A percentile compares a stretch with the other conserved stretches of the same genome.
Conservation (phyloP, 1,284 basidiomycete species). For the Boletus sp. region DNA sequence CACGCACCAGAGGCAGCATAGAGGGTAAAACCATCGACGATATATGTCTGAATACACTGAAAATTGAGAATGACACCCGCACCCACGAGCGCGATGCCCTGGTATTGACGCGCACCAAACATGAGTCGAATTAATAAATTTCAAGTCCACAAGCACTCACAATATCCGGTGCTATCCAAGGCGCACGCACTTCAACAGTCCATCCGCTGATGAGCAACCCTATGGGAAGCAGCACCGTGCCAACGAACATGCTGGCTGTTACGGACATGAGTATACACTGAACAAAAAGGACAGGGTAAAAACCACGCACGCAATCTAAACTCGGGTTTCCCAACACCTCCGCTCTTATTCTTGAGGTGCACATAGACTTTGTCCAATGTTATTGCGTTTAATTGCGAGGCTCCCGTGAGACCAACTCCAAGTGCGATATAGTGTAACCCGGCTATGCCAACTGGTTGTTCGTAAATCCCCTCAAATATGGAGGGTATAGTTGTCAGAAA, state of each 20-base stretch:
- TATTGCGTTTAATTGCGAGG: slow-evolving; percentile 54
- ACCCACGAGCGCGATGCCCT: slow-evolving; percentile 59
- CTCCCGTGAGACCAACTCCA: slow-evolving; percentile 47
- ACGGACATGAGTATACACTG: slow-evolving; percentile 4
- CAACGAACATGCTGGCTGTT: slow-evolving; percentile 62
- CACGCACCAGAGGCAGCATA: slow-evolving; percentile 53
- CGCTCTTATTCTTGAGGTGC: slow-evolving; percentile 45
- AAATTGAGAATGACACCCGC: slow-evolving; percentile 50
- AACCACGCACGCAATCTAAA: slow-evolving; percentile 41
- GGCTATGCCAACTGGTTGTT: slow-evolving; percentile 55
- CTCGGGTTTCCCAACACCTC: slow-evolving; percentile 53
- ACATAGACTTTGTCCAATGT: slow-evolving; percentile 53
- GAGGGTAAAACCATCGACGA: slow-evolving; percentile 59
- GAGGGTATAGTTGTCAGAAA: slow-evolving; percentile 67
- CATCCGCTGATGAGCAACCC: slow-evolving; percentile 72
- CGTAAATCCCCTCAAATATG: slow-evolving; percentile 60
- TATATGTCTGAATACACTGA: slow-evolving; percentile 54
- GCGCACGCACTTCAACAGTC: slow-evolving; percentile 55
- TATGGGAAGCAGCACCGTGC: slow-evolving; percentile 55
- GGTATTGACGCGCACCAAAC: neutral
- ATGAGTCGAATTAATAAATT: neutral
- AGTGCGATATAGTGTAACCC: slow-evolving; percentile 62
- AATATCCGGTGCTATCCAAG: slow-evolving; percentile 73
- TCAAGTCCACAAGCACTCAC: slow-evolving; percentile 40
- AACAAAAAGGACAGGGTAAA: neutral